Evolutionary conservation across 2,329 filamentous ascomycete species (phyloP).

Genomic region (Spiromastix sp.): DNA sequence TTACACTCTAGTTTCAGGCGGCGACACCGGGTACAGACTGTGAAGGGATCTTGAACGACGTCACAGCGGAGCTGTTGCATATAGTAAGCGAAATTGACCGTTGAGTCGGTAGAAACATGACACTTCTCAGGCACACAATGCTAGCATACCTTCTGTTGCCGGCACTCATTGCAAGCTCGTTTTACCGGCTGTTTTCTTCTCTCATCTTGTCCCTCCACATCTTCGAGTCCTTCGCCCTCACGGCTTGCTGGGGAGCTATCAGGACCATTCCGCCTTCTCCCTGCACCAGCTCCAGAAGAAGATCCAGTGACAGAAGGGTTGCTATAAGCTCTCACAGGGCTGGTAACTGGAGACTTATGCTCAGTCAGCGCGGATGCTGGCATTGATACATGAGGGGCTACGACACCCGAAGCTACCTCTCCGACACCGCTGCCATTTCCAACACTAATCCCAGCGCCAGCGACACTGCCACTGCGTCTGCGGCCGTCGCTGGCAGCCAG

Average conservation of each 20-base stretch:
- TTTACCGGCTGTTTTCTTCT: constrained; percentile 41
- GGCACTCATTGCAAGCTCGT: constrained; percentile 58
- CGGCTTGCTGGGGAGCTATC: constrained; percentile 39
- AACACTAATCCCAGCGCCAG: constrained; percentile 4
- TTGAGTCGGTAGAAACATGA: not conserved
- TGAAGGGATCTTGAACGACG: constrained; percentile 54
- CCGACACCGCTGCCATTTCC: constrained; percentile 13
- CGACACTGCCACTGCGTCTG: constrained; percentile 10
- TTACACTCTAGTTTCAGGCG: constrained; percentile 55
- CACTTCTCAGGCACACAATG: not conserved
- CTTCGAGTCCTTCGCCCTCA: constrained; percentile 33
- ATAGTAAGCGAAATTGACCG: too few species aligned
- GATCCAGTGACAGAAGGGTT: not conserved
- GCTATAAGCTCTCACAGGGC: constrained; percentile 3
- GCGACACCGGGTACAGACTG: constrained; percentile 50
- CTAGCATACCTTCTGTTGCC: constrained; percentile 54
- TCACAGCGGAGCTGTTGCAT: constrained; percentile 52
- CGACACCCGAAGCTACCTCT: constrained; percentile 1
- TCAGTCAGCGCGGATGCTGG: not conserved
- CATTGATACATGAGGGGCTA: not conserved
- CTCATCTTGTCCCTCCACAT: constrained; percentile 33
- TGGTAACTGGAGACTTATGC: not conserved
- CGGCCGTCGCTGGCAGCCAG: constrained; percentile 10
- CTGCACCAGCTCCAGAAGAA: constrained; percentile 2
- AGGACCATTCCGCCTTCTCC: constrained; percentile 34